Conservation (phyloP, 2,329 filamentous ascomycete species). For the Alternaria brassicae region DNA sequence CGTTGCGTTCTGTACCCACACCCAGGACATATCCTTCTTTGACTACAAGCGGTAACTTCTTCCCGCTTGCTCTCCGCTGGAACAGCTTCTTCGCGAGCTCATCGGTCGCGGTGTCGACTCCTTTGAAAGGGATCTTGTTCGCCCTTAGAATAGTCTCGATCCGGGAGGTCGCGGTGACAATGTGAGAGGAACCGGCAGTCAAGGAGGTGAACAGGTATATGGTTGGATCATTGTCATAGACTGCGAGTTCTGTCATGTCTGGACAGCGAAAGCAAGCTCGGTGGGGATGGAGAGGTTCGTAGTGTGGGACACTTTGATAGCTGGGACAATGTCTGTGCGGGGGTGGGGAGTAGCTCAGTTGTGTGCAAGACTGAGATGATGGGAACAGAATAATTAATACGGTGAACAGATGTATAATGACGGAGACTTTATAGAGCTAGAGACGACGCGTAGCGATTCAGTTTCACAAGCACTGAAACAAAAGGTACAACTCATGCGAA, state of each 20-base stretch:
- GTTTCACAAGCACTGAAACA: slow-evolving; percentile 15
- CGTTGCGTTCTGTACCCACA: slow-evolving; percentile 62
- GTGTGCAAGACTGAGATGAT: background rate
- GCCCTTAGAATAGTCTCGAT: slow-evolving; percentile 96
- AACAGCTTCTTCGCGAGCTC: slow-evolving; percentile 88
- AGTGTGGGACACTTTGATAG: background rate
- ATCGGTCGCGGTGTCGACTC: slow-evolving; percentile 88
- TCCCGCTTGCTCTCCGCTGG: slow-evolving; percentile 82
- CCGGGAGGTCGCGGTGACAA: slow-evolving; percentile 93
- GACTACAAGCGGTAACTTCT: slow-evolving; percentile 87
- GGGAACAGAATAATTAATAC: background rate
- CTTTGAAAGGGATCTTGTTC: slow-evolving; percentile 92
- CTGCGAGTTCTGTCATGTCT: slow-evolving; percentile 49
- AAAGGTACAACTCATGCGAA: too few species aligned
- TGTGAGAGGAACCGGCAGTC: slow-evolving; percentile 93
- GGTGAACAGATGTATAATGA: background rate
- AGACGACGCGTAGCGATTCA: slow-evolving; percentile 12
- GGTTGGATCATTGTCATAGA: slow-evolving; percentile 48
- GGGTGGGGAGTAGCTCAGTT: slow-evolving; percentile 3
- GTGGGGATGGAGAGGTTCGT: background rate
- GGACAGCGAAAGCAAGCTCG: background rate
- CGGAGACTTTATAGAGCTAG: background rate
- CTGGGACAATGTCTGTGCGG: slow-evolving; percentile 12
- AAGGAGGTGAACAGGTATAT: slow-evolving; percentile 97
- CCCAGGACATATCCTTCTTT: slow-evolving; percentile 86